Conservation (phyloP, 1,284 basidiomycete species). For the Microbotryum lychnidis-dioicae region DNA sequence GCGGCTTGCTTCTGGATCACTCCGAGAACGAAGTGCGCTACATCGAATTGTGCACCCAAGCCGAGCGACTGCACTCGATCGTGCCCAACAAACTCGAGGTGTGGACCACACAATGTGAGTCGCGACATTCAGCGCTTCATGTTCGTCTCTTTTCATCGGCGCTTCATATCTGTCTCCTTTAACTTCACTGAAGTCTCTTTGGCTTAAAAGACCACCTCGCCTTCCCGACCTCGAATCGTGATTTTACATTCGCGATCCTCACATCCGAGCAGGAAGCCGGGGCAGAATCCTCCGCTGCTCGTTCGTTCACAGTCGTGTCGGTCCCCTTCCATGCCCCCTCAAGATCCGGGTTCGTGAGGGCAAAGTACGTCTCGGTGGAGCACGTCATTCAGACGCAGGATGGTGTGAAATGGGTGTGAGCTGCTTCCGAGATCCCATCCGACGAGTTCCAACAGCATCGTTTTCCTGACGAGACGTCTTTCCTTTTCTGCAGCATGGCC, state of each 20-base stretch:
- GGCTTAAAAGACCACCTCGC: conserved; percentile 4
- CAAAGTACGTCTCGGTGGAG: conserved; percentile 22
- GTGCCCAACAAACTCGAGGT: conserved; percentile 13
- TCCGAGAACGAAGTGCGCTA: conserved; percentile 15
- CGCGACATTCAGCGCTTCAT: no score
- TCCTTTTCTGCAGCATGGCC: conserved; percentile 12
- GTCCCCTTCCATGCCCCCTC: conserved; percentile 10
- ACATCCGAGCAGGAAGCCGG: conserved; percentile 4
- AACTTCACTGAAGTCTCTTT: not conserved
- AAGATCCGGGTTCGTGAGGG: conserved; percentile 5
- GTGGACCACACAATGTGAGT: no score
- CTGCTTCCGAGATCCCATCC: not conserved
- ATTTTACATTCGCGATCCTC: conserved; percentile 18
- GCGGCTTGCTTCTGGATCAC: conserved; percentile 16
- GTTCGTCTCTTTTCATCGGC: no score
- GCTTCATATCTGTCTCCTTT: no score
- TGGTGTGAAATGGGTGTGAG: conserved; percentile 21
- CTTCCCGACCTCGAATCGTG: conserved; percentile 16
- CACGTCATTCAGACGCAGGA: conserved; percentile 10
- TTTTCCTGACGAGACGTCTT: not conserved
- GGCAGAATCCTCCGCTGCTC: not conserved
- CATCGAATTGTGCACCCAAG: conserved; percentile 12
- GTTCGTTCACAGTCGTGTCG: conserved; percentile 22
- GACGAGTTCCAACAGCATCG: not conserved
- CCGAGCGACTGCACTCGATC: conserved; percentile 1